These are phyloP conservation scores for Massariosphaeria phaeospora DNA, from an alignment of 495 filamentous ascomycete genomes.

Conservation along the genomic window DNA sequence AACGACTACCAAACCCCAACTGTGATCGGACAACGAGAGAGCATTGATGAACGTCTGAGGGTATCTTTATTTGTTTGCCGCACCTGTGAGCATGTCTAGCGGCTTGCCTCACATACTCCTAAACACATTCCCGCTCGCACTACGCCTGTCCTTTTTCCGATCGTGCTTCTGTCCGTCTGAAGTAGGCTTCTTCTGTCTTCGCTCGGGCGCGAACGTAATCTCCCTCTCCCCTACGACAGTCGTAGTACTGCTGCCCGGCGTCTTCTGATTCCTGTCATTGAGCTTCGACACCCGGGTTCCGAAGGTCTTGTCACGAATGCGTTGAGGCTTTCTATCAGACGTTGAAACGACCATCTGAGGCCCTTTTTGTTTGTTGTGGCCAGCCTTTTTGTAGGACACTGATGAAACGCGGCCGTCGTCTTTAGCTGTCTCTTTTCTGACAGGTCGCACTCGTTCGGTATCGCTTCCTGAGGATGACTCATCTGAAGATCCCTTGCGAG, in stretches of 20 bases:
- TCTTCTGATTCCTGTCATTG: constrained; percentile 43
- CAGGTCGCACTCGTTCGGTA: constrained; percentile 37
- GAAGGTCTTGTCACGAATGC: constrained; percentile 57
- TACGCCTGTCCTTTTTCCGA: constrained; percentile 56
- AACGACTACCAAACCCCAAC: too few relatives aligned
- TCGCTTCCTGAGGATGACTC: constrained; percentile 36
- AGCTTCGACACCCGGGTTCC: constrained; percentile 60
- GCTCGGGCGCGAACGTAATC: constrained; percentile 73
- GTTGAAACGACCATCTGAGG: constrained; percentile 57
- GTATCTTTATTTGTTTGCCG: too few relatives aligned
- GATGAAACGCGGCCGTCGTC: constrained; percentile 58
- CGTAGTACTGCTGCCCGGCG: constrained; percentile 35
- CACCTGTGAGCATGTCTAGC: too few relatives aligned
- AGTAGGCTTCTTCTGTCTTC: constrained; percentile 46
- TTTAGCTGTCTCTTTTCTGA: constrained; percentile 12
- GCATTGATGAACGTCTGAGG: too few relatives aligned
- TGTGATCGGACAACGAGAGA: too few relatives aligned
- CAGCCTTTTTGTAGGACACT: constrained; percentile 53
- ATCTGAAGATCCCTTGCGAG: constrained; percentile 39
- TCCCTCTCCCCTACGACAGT: constrained; percentile 77
- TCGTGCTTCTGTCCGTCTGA: constrained; percentile 25
- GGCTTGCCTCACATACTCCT: constrained; percentile 51
- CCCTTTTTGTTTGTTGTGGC: constrained; percentile 44
- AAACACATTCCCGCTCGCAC: constrained; percentile 70
- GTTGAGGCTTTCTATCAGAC: constrained; percentile 42